Percentiles rank a stretch among this genome's conserved stretches.
Evolutionary conservation across 768 basidiomycete genomes (phyloP).

Genomic region (Cantharellus anzutake): DNA sequence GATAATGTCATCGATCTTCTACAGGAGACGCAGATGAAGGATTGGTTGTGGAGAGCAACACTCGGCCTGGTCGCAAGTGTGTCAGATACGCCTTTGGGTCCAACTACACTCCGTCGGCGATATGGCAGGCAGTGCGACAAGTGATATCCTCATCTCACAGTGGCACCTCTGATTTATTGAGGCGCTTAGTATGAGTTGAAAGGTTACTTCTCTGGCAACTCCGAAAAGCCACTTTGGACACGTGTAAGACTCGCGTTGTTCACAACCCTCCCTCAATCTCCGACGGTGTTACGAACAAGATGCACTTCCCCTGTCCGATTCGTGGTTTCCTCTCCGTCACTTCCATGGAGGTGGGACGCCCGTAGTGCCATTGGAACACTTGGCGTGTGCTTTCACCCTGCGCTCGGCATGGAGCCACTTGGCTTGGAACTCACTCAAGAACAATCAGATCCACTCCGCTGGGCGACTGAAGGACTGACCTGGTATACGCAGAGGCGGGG

Average conservation of each 20-base stretch:
- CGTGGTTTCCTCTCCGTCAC: conserved; percentile 53
- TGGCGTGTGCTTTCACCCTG: conserved; percentile 57
- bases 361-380: conserved; percentile 34
- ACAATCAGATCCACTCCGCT: conserved; percentile 43
- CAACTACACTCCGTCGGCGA: conserved; percentile 4
- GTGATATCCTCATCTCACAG: background rate
- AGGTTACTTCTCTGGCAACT: conserved; percentile 43
- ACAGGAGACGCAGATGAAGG: conserved; percentile 25
- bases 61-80: conserved; percentile 28
- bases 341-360: conserved; percentile 22
- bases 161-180: background rate
- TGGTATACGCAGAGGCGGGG: conserved; percentile 51
- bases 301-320: conserved; percentile 46
- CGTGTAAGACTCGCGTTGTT: conserved; percentile 31
- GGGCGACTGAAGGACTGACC: conserved; percentile 56
- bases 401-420: conserved; percentile 41
- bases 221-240: conserved; percentile 39
- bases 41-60: conserved; percentile 24
- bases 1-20: conserved; percentile 30
- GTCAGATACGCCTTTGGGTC: background rate
- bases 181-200: conserved; percentile 43
- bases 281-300: conserved; percentile 17
- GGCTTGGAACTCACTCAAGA: conserved; percentile 26
- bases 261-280: background rate
- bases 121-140: conserved; percentile 7